A percentile compares a stretch with the other conserved stretches of the same genome.
These are phyloP conservation scores for Alternaria ventricosa DNA, from an alignment of 2,329 filamentous ascomycete genomes.

Conservation along the genomic window DNA sequence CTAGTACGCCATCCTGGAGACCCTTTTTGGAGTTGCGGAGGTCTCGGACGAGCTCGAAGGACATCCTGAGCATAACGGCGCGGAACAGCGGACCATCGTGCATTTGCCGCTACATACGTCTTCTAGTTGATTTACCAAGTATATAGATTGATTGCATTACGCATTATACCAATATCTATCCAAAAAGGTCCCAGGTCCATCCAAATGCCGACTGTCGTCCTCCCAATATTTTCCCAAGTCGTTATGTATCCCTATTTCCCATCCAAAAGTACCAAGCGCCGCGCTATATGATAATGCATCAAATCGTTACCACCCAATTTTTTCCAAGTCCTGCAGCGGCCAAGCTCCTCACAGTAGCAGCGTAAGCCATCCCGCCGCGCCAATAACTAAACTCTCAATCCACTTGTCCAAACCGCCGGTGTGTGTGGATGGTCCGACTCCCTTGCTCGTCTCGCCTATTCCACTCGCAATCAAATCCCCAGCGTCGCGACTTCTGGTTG, in stretches of 20 bases:
- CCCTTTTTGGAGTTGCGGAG: neutral
- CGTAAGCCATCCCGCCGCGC: slow-evolving; percentile 37
- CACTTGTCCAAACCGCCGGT: slow-evolving; percentile 29
- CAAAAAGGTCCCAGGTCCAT: neutral
- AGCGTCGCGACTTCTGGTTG: slow-evolving; percentile 11
- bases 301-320: neutral
- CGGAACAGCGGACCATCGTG: neutral
- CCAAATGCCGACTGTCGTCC: neutral
- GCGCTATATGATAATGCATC: slow-evolving; percentile 6
- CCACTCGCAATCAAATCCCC: slow-evolving; percentile 38
- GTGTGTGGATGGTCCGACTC: slow-evolving; percentile 9
- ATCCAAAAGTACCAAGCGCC: neutral
- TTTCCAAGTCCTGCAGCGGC: neutral
- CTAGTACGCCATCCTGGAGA: neutral
- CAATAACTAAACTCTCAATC: slow-evolving; percentile 34
- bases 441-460: slow-evolving; percentile 27
- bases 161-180: neutral
- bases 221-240: neutral
- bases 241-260: neutral
- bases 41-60: no score
- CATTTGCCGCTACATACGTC: neutral
- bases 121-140: neutral
- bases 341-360: slow-evolving; percentile 25
- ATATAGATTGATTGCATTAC: neutral
- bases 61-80: neutral